Base-by-base conservation (phyloP, 257 asterid species). In the Penstemon davidsonii region DNA sequence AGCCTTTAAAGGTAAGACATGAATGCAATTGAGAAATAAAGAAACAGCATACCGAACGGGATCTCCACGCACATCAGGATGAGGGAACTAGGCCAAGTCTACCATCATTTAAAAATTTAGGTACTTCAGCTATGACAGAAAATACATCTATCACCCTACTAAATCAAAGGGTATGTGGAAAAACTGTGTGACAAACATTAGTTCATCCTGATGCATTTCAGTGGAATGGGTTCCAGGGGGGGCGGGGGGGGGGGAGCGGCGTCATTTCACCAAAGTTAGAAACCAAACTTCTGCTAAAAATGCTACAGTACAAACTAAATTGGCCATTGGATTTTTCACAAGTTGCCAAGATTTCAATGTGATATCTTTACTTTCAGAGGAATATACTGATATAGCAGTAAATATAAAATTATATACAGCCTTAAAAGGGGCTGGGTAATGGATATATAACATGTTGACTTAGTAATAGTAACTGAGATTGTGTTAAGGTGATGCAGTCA, bases 41-140 rank as follows among this genome's bases (percentile, higher is more conserved):
- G 68, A 43, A 60, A 58, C 18, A 66, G 44, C 64, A 39, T 63
- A 51, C 37, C 38, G 57, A 44, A 46, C 47, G 55, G 55, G 40
- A 76, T 67, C 44, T 70, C 72, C 55, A 51, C 33, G 39, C 51
- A 49, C 49, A 54, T 55, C 41, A n/a, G 37, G 47, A 18, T 37
- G 40, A 19, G 49, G 56, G 57, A 54, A 60, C 64, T 66, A 25
- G 57, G 46, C 40, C 55, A 65, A 57, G 66, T 43, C 57, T 56
- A 64, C 18, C 52, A 37, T 9, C n/a, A 44, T 62, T 33, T 11
- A 49, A 67, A 60, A 18, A 54, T 43, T 66, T 49, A 59, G 60
- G 51, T n/a, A 43, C 74, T 68, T 68, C 70, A 55, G 58, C 47
- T 58, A 64, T 59, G 60, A 45, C 50, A 42, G 25, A n/a, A 58